These are phyloP conservation scores for Gossypium rotundifolium DNA, from an alignment of 345 rosid genomes.

Conservation along the genomic window DNA sequence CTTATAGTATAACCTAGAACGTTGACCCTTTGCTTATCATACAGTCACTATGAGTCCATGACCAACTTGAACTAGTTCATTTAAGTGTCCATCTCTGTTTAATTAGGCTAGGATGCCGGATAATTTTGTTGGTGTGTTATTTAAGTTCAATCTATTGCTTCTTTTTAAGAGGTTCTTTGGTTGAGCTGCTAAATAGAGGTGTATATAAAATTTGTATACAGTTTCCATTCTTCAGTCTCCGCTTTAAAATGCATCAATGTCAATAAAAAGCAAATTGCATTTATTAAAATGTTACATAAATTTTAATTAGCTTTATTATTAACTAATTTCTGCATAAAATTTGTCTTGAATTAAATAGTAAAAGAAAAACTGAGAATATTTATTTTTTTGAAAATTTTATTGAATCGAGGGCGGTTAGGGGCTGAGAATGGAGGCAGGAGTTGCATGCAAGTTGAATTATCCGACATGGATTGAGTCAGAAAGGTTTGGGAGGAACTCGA, in stretches of 20 bases:
- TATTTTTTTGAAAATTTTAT: background rate
- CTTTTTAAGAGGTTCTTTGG: background rate
- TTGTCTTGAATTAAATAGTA: background rate
- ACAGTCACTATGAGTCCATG: background rate
- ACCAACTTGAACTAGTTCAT: background rate
- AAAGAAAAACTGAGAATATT: background rate
- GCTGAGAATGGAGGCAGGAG: constrained; percentile 49
- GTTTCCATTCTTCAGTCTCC: too few relatives aligned
- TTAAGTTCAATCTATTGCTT: background rate
- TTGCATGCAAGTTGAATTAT: constrained; percentile 37
- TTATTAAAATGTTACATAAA: too few relatives aligned
- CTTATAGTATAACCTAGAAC: background rate
- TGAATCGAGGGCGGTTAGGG: background rate
- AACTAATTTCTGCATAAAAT: background rate
- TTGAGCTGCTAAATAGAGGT: background rate
- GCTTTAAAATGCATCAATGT: too few relatives aligned
- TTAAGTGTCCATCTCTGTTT: background rate
- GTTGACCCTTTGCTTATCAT: background rate
- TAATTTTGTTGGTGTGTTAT: background rate
- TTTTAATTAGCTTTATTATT: background rate
- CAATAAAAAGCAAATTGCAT: too few relatives aligned
- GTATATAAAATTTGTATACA: too few relatives aligned
- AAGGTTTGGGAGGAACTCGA: constrained; percentile 20
- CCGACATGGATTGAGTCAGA: constrained; percentile 38
- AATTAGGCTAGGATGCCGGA: background rate